A percentile compares a stretch with the other conserved stretches of the same genome.
These are phyloP conservation scores for Penicillium vulpinum DNA, from an alignment of 2,329 filamentous ascomycete genomes.

Conservation along the genomic window DNA sequence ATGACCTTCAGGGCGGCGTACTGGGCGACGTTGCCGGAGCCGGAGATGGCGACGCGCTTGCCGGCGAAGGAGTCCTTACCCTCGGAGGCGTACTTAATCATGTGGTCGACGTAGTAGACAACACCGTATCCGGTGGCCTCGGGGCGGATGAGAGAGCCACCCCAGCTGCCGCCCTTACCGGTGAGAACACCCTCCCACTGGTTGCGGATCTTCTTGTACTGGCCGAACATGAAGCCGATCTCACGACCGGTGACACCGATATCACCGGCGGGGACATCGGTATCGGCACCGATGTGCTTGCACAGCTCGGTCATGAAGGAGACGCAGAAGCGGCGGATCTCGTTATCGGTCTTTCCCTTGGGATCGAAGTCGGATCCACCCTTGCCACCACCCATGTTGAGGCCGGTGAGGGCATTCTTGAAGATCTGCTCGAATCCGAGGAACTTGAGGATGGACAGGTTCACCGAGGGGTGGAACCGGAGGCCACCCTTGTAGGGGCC, in stretches of 20 bases:
- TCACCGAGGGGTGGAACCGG: conserved; percentile 75
- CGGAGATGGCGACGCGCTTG: conserved; percentile 94
- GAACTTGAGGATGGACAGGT: conserved; percentile 81
- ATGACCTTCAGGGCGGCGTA: conserved; percentile 96
- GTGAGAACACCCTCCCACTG: conserved; percentile 95
- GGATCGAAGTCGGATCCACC: conserved; percentile 98
- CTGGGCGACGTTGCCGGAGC: conserved; percentile 96
- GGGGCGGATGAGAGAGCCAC: conserved; percentile 88
- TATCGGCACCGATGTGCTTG: conserved; percentile 95
- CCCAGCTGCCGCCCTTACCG: conserved; percentile 91
- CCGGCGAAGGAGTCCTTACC: conserved; percentile 82
- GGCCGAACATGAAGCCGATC: conserved; percentile 92
- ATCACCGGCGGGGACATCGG: conserved; percentile 93
- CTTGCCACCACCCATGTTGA: conserved; percentile 96
- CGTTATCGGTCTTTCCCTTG: conserved; percentile 95
- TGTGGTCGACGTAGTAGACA: conserved; percentile 94
- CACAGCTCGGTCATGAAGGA: conserved; percentile 94
- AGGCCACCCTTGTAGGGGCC: conserved; percentile 98
- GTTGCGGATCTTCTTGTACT: conserved; percentile 86
- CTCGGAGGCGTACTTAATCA: conserved; percentile 79
- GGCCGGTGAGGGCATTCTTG: conserved; percentile 97
- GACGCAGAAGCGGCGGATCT: conserved; percentile 96
- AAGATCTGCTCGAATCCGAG: conserved; percentile 99
- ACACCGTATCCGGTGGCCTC: conserved; percentile 97
- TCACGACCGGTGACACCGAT: conserved; percentile 92